Base-by-base conservation (phyloP, 1,139 yeast species). In the Diutina sp. region DNA sequence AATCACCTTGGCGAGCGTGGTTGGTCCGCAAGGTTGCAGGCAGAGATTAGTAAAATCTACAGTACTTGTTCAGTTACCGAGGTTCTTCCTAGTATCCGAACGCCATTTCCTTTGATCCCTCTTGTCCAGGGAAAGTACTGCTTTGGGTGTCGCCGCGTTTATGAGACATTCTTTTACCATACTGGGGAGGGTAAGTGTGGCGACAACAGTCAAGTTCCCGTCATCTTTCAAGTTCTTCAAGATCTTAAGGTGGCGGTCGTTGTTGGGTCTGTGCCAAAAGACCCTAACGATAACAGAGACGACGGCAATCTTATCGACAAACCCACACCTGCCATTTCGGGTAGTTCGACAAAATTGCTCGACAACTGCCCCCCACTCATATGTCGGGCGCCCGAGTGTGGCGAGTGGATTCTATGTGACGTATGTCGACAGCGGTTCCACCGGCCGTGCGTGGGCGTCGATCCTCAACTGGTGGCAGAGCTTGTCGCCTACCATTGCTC, bases 351-450 rank as follows among this genome's bases (percentile, higher is more conserved):
- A 21, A 21, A 21, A 21, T 2, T 21, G 25, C 25, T 21, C 14
- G 41, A 35, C 14, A 6, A 35, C 6, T 48, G 51, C 16, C 51
- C 51, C 8, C 51, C 38, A 6, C 35, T 6, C 9, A 5, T 14
- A 9, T 48, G 51, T 14, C 38, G 32, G 21, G 25, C 21, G n/a
- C 44, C 53, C 25, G 25, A 30, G 4, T 5, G 32, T 12, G 21
- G 30, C 44, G 25, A 50, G 6, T 85, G 91, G 93, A 70, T 86
- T 12, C 81, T 76, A 57, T 87, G 95, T 64, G 84, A 80, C 46
- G 64, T 66, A 2, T 87, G 95, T 65, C 62, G 70, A 14, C 72
- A 69, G 57, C 85, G 93, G 93, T 83, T 66, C 65, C 95, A 87
- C 64, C 65, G 71, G 14, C 64, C 62, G 6, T 87, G 95, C 66